Evolutionary conservation across 129 eudicot genomes (phyloP), one percentile per base, ranked within the genome.

Genomic region (Artemisia argyi): DNA sequence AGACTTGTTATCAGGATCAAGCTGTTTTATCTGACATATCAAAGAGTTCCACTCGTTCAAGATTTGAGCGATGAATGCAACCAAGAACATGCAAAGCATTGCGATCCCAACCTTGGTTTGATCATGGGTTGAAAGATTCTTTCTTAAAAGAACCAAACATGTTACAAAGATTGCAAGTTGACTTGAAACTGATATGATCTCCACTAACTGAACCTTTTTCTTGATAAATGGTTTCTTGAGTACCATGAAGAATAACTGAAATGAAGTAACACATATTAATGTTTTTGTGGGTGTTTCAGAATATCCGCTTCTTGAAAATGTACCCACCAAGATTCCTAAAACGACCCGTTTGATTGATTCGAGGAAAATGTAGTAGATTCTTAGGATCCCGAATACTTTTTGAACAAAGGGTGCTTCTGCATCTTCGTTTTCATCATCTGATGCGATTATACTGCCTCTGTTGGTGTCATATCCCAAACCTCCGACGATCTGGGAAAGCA

Each of bases 351-450:
- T 90, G 13, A 85, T 70, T 2, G 86, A 82, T 68, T 94, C 99
- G 7, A 94, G 76, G 17, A 94, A 48, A 19, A 96, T 88, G 83
- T 88, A 94, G 83, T 94, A 94, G 56, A 94, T 94, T 61, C 99
- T 73, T 10, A 94, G 81, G 71, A 94, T 84, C 13, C 99, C 99
- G 39, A 94, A 94, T 52, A 94, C 62, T 56, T 84, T 94, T 71
- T 94, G 99, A 42, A 94, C 83, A 73, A 83, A 82, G 35, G 97
- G 93, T 48, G 99, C 98, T 70, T 94, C 97, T 54, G 98, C 89
- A 61, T 94, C 99, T 79, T 94, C 99, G n/a, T 87, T 94, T 74
- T 94, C 99, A 16, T 94, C 99, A 15, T 94, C 99, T 19, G 97
- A 90, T 72, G 84, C 97, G 20, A 94, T 94, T 76, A 94, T 90